These are phyloP conservation scores for Talaromyces sp. DNA, from an alignment of 2,329 filamentous ascomycete genomes.

Conservation along the genomic window DNA sequence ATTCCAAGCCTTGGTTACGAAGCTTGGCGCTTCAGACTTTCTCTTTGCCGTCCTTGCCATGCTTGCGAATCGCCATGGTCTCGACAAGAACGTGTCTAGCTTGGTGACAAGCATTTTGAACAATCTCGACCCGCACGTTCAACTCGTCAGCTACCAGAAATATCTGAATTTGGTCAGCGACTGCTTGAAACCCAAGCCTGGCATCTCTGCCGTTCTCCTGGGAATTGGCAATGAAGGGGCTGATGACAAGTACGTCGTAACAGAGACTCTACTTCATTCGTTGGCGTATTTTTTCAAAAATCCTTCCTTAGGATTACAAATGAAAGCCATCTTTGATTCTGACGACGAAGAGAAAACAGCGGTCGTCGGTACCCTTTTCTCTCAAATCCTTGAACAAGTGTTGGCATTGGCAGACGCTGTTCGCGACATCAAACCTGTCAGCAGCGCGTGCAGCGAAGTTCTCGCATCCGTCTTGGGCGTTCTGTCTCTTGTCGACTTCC, in stretches of 20 bases:
- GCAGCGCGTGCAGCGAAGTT: conserved; percentile 54
- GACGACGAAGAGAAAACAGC: conserved; percentile 51
- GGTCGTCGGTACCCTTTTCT: conserved; percentile 64
- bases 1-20: conserved; percentile 78
- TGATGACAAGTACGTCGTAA: conserved; percentile 38
- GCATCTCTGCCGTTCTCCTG: conserved; percentile 66
- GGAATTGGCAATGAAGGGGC: conserved; percentile 49
- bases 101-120: conserved; percentile 71
- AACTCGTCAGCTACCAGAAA: conserved; percentile 68
- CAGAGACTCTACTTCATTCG: conserved; percentile 36
- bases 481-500: conserved; percentile 79
- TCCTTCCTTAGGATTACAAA: conserved; percentile 35
- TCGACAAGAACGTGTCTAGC: conserved; percentile 65
- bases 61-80: conserved; percentile 81
- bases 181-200: conserved; percentile 67
- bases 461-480: conserved; percentile 77
- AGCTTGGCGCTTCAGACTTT: conserved; percentile 79
- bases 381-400: conserved; percentile 60
- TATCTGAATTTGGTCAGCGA: conserved; percentile 71
- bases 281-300: conserved; percentile 35
- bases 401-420: conserved; percentile 57
- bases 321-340: conserved; percentile 30
- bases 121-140: conserved; percentile 66
- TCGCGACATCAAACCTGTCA: conserved; percentile 29
- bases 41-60: conserved; percentile 82